Evolutionary conservation across 1,284 basidiomycete genomes (phyloP).

Genomic region (Prillingera fragicola): DNA sequence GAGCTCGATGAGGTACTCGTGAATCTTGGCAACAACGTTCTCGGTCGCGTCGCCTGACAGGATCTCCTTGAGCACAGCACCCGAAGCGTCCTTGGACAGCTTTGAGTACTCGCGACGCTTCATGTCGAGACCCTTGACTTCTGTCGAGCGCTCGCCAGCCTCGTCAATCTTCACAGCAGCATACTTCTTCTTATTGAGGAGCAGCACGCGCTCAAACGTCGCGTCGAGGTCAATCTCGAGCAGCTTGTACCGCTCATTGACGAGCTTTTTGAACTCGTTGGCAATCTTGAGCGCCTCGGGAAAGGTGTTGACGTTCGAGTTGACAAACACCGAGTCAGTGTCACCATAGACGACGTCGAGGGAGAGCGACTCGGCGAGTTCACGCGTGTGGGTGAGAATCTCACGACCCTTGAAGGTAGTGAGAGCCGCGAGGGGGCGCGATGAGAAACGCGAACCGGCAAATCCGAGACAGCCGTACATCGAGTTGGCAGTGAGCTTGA

Average conservation of each 20-base stretch:
- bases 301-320: slow-evolving; percentile 86
- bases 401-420: slow-evolving; percentile 98
- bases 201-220: slow-evolving; percentile 84
- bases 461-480: slow-evolving; percentile 99
- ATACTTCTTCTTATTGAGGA: slow-evolving; percentile 99
- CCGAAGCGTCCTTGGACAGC: slow-evolving; percentile 85
- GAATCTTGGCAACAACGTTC: slow-evolving; percentile 81
- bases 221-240: slow-evolving; percentile 97
- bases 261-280: slow-evolving; percentile 84
- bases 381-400: slow-evolving; percentile 87
- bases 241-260: slow-evolving; percentile 91
- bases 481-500: slow-evolving; percentile 98
- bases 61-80: slow-evolving; percentile 82
- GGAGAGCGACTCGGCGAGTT: slow-evolving; percentile 81
- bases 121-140: slow-evolving; percentile 98
- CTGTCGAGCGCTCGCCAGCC: slow-evolving; percentile 65
- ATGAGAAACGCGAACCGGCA: slow-evolving; percentile 94
- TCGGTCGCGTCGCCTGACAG: slow-evolving; percentile 89
- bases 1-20: slow-evolving; percentile 77
- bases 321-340: slow-evolving; percentile 98
- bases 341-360: slow-evolving; percentile 98
- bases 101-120: slow-evolving; percentile 93
- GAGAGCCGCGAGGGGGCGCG: slow-evolving; percentile 89
- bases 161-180: slow-evolving; percentile 92
- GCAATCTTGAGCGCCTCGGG: slow-evolving; percentile 87